Base-by-base conservation (phyloP, 1,284 basidiomycete species). In the Nidula niveotomentosa region DNA sequence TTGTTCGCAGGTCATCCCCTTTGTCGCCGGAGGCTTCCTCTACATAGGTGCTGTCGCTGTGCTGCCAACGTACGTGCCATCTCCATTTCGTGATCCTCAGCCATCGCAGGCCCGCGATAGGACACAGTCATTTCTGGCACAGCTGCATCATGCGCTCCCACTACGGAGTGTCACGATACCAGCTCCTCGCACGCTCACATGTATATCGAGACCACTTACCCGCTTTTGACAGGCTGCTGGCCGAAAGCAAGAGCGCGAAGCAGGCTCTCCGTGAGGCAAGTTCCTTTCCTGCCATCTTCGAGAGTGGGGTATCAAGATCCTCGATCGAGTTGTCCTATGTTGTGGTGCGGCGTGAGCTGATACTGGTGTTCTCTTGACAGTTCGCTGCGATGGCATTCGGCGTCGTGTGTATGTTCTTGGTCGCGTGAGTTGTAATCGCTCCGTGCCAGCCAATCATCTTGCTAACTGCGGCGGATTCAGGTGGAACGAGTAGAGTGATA, bases 31-130 rank as follows among this genome's bases (percentile, higher is more conserved):
- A 64, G 93, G 93, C n/a, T 95, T 94, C 76, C 76, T 95, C 66
- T 94, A 95, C 72, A 94, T 94, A 62, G 93, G 92, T 15, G 90
- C 91, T 44, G 93, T 95, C 53, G 92, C 92, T 51, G 93, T 94
- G 53, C 76, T 95, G 59, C 93, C 93, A 63, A 91, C 90, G 90
- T 92, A 79, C 65, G 88, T 81, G 44, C 37, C 48, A 39, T 49
- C 36, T 35, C 23, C 23, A 23, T 44, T 39, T 34, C 23, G 34
- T 35, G 48, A 35, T 49, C 48, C 23, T 17, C 13, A 12, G 36
- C 48, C 13, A 10, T 18, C 13, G 36, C 30, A 48, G 6, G 33
- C 36, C 15, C n/a, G 7, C 17, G 23, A 23, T 23, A 3, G 23
- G 23, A 23, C 23, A 23, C 23, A 23, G 23, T 23, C 23, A 23